Evolutionary conservation across 2,329 filamentous ascomycete species (phyloP).

Genomic region (Arthrinium puccinioides): DNA sequence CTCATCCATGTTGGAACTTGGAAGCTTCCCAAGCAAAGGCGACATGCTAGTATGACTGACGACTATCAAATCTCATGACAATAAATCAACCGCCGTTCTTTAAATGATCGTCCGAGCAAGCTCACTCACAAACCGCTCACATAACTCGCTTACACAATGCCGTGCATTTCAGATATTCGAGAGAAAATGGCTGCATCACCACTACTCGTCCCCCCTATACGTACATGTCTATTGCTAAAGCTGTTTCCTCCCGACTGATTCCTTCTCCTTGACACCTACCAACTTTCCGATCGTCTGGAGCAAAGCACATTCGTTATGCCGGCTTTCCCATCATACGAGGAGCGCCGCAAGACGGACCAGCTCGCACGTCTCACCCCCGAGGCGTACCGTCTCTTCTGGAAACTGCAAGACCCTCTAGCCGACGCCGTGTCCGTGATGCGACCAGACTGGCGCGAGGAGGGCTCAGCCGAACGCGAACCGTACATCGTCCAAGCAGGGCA

Average conservation of each 20-base stretch:
- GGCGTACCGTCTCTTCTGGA: background rate
- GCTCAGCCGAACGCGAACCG: background rate
- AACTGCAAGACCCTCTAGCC: background rate
- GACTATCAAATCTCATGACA: too few relatives aligned
- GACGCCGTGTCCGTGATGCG: background rate
- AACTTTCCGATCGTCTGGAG: background rate
- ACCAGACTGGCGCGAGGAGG: background rate
- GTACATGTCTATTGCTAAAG: background rate
- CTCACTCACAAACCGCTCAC: too few relatives aligned
- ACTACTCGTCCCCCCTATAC: too few relatives aligned
- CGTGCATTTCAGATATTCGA: too few relatives aligned
- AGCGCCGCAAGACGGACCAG: background rate
- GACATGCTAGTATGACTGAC: too few relatives aligned
- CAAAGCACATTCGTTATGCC: background rate
- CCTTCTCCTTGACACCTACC: background rate
- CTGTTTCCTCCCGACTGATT: background rate
- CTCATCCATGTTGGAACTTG: too few relatives aligned
- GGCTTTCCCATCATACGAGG: background rate
- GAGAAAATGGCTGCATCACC: too few relatives aligned
- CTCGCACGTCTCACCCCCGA: background rate
- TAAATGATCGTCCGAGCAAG: too few relatives aligned
- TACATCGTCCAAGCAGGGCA: background rate
- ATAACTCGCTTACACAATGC: too few relatives aligned
- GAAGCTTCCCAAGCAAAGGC: too few relatives aligned
- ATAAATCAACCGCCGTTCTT: too few relatives aligned